A percentile compares a stretch with the other conserved stretches of the same genome.
phyloP scores from a whole-genome alignment of 2,329 filamentous ascomycete genomes.

The Parascedosporium putredinis region DNA sequence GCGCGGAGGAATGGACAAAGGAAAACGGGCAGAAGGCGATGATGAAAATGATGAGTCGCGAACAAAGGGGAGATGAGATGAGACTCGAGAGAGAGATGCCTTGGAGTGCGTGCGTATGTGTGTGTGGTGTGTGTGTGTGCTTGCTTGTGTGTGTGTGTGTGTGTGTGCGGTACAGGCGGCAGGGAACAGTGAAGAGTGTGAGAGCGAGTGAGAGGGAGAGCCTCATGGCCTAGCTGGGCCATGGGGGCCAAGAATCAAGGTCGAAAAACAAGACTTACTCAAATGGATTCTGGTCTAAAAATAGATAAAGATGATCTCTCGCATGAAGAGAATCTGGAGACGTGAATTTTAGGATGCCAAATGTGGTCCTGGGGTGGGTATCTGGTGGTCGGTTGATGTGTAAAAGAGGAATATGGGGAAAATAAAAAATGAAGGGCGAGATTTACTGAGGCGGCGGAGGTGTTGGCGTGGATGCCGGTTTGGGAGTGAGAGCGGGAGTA shows the following conservation, averaged over 20 bases:
- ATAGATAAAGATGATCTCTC: neutral
- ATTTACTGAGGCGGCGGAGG: slow-evolving; percentile 3
- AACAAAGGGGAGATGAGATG: neutral
- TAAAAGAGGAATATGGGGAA: slow-evolving; percentile 12
- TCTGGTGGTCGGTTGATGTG: slow-evolving; percentile 8
- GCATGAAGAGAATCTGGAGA: neutral
- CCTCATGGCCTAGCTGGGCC: no score
- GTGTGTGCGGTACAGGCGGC: neutral
- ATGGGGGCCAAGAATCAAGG: neutral
- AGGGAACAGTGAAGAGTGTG: no score
- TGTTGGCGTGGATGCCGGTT: slow-evolving; percentile 5
- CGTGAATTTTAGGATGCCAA: neutral
- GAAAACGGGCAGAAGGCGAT: no score
- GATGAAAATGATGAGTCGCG: neutral
- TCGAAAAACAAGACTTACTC: neutral
- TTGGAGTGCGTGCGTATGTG: no score
- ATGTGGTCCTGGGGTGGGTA: neutral
- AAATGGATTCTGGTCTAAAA: neutral
- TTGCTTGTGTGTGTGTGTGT: neutral
- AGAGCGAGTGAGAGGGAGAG: no score
- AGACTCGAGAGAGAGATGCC: no score
- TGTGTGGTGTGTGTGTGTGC: neutral
- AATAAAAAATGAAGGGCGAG: slow-evolving; percentile 3
- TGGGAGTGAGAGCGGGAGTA: no score
- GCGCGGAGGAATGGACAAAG: neutral